These are phyloP conservation scores for Arthrobotrys entomopaga DNA, from an alignment of 2,329 filamentous ascomycete genomes.

Conservation along the genomic window DNA sequence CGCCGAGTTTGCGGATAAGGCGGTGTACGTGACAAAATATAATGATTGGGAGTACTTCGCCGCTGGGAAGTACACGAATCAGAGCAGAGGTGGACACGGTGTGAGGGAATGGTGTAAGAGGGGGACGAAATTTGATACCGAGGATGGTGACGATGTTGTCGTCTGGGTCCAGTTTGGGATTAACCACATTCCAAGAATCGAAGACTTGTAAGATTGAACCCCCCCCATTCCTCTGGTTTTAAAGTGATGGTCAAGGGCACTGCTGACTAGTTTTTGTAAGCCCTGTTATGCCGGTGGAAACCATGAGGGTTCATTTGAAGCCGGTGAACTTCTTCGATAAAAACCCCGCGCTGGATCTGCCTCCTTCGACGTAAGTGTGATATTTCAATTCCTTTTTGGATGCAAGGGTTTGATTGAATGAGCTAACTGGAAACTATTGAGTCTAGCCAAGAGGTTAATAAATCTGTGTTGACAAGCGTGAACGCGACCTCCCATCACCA, in stretches of 20 bases:
- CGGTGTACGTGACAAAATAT: constrained; percentile 69
- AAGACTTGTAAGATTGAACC: constrained; percentile 67
- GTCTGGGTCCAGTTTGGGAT: constrained; percentile 69
- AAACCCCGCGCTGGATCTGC: constrained; percentile 67
- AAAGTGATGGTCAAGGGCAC: background rate
- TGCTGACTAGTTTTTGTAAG: constrained; percentile 14
- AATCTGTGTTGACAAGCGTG: constrained; percentile 24
- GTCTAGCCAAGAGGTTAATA: constrained; percentile 38
- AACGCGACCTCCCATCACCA: constrained; percentile 47
- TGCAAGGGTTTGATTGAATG: background rate
- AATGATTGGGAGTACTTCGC: constrained; percentile 67
- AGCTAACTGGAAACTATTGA: constrained; percentile 2
- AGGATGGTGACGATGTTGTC: constrained; percentile 69
- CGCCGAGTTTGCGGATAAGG: constrained; percentile 68
- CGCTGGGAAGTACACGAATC: constrained; percentile 69
- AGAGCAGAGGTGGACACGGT: constrained; percentile 67
- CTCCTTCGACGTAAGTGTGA: constrained; percentile 63
- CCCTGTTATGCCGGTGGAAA: constrained; percentile 75
- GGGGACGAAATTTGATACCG: constrained; percentile 62
- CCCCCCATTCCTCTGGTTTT: constrained; percentile 2
- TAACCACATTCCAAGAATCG: constrained; percentile 72
- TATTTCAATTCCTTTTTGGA: background rate
- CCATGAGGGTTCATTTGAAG: constrained; percentile 65
- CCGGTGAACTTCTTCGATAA: constrained; percentile 68
- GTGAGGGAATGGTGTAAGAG: constrained; percentile 67